A percentile compares a stretch with the other conserved stretches of the same genome.
These are phyloP conservation scores for Pilasporangium apinafurcum DNA, from an alignment of 352 stramenopile genomes.

Conservation along the genomic window DNA sequence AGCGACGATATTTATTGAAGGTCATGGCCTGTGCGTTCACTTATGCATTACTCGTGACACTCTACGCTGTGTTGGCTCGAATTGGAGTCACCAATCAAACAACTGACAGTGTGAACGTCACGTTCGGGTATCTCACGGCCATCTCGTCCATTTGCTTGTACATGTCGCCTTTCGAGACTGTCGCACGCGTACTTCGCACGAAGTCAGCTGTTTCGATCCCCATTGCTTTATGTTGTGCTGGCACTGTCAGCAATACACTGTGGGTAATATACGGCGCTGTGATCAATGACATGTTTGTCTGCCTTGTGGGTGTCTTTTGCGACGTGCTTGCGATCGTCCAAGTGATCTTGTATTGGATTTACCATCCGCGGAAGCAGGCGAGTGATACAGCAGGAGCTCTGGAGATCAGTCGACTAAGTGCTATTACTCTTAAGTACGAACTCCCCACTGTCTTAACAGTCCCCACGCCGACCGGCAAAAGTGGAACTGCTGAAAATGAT, in stretches of 20 bases:
- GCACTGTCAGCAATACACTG: conserved; percentile 21
- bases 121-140: conserved; percentile 19
- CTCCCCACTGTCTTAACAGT: too few species aligned
- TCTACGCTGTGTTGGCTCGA: conserved; percentile 15
- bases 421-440: too few species aligned
- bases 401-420: too few species aligned
- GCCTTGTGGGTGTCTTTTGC: conserved; percentile 19
- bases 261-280: conserved; percentile 29
- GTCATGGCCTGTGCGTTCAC: not conserved
- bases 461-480: too few species aligned
- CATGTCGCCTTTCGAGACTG: conserved; percentile 20
- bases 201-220: conserved; percentile 23
- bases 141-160: conserved; percentile 22
- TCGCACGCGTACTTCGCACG: conserved; percentile 17
- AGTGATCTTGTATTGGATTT: conserved; percentile 32
- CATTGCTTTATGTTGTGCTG: conserved; percentile 19
- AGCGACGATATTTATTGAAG: conserved; percentile 2
- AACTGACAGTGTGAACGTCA: conserved; percentile 5
- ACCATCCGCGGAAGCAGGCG: too few species aligned
- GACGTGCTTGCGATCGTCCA: conserved; percentile 20
- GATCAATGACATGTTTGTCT: conserved; percentile 14
- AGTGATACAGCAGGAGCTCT: too few species aligned
- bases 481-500: too few species aligned
- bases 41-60: conserved; percentile 6
- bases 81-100: conserved; percentile 6